phyloP scores from a whole-genome alignment of 164 flowering plant genomes.

The Paratinospora sagittata region DNA sequence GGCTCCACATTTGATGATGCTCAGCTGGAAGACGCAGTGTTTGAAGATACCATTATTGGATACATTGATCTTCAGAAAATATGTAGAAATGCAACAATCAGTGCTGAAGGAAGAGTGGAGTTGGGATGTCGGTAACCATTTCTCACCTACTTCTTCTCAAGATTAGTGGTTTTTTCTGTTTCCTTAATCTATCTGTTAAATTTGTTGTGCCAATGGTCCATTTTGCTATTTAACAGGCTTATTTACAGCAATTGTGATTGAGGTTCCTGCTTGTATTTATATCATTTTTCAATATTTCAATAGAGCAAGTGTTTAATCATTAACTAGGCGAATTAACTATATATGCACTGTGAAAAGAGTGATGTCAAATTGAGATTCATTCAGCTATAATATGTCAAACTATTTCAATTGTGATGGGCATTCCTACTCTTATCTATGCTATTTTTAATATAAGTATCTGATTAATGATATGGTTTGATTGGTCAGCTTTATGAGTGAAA shows the following conservation, averaged over 20 bases:
- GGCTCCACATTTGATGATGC: constrained; percentile 85
- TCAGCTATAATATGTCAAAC: too few species aligned
- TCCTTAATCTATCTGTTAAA: not conserved
- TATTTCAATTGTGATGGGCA: too few species aligned
- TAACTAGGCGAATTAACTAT: too few species aligned
- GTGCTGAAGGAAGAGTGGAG: constrained; percentile 47
- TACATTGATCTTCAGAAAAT: constrained; percentile 93
- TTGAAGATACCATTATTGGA: constrained; percentile 94
- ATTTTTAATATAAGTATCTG: too few species aligned
- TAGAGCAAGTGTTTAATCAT: not conserved
- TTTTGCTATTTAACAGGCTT: not conserved
- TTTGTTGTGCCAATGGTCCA: not conserved
- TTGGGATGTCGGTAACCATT: constrained; percentile 70
- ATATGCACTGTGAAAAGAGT: too few species aligned
- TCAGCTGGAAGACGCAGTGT: constrained; percentile 58
- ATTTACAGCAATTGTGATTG: constrained; percentile 1
- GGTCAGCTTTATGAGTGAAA: too few species aligned
- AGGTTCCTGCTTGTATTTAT: not conserved
- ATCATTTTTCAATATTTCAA: not conserved
- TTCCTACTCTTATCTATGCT: too few species aligned
- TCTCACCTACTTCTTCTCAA: not conserved
- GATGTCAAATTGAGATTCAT: too few species aligned
- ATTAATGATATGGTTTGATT: too few species aligned
- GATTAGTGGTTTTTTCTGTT: not conserved
- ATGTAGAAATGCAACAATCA: constrained; percentile 54